Evolutionary conservation across 208 protist genomes (phyloP), one percentile per base, ranked within the genome.

Genomic region (Crithidia mellificae): DNA sequence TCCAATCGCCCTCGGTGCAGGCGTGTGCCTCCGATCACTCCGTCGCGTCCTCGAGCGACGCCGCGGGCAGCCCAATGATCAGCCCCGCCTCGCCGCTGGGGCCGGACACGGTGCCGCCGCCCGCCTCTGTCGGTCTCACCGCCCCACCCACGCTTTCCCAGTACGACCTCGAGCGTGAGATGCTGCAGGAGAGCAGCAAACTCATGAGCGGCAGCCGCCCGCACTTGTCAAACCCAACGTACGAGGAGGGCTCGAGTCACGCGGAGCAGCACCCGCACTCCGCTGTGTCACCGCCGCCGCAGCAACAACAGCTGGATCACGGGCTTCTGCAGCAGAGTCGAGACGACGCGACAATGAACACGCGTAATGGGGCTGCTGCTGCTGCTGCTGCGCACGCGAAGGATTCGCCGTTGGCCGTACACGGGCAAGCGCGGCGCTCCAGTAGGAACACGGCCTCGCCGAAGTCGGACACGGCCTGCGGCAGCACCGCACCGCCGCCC

Each of bases 141-240:
- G 46, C 58, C 29, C 58, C 58, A 32, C 58, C 58, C n/a, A 64
- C 41, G 30, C 58, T 64, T 4, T 64, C 58, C n/a, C 58, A 27
- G 20, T 38, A 36, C 25, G 44, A 25, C 9, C 44, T 64, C 29
- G 58, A 54, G 46, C 38, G 6, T 3, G 25, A 49, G 43, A 44
- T 63, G 43, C 5, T 29, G 53, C 6, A 24, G 7, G 30, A 8
- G 22, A 30, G 47, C 47, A 30, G 24, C 17, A 15, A n/a, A n/a
- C n/a, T n/a, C n/a, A n/a, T n/a, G n/a, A n/a, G n/a, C n/a, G n/a
- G n/a, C n/a, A n/a, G n/a, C n/a, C n/a, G n/a, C n/a, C n/a, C n/a
- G n/a, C n/a, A n/a, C n/a, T n/a, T n/a, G n/a, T n/a, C n/a, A n/a
- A n/a, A n/a, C n/a, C n/a, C n/a, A n/a, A n/a, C n/a, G n/a, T n/a